phyloP scores from a whole-genome alignment of 345 rosid species.

The Moricandia moricandioides region DNA sequence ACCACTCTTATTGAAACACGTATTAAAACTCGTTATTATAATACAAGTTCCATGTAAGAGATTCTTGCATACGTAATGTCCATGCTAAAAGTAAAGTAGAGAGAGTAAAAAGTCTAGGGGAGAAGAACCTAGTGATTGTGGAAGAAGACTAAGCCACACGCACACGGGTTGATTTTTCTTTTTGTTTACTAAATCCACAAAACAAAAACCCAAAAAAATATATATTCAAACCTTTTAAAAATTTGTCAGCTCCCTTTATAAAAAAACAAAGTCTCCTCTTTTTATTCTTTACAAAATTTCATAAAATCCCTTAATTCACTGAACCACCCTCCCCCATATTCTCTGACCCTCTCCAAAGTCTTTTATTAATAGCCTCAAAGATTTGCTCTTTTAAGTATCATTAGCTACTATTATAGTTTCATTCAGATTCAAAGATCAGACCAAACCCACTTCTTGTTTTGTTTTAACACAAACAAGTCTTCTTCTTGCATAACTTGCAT shows the following conservation, averaged over 20 bases:
- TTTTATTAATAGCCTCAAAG: constrained; percentile 13
- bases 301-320: constrained; percentile 36
- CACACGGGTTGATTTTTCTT: neutral
- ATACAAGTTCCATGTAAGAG: neutral
- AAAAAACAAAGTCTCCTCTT: neutral
- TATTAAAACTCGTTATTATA: neutral
- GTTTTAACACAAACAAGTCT: neutral
- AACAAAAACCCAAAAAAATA: neutral
- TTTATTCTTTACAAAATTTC: neutral
- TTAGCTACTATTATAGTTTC: neutral
- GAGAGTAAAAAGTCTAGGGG: constrained; percentile 32
- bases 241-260: constrained; percentile 4
- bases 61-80: constrained; percentile 27
- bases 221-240: constrained; percentile 25
- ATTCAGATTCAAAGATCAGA: neutral
- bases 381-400: neutral
- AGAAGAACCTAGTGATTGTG: constrained; percentile 38
- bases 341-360: constrained; percentile 11
- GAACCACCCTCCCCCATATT: constrained; percentile 25
- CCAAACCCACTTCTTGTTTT: neutral
- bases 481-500: neutral
- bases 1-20: neutral
- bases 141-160: constrained; percentile 29
- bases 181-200: neutral
- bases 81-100: neutral